Evolutionary conservation across 2,329 filamentous ascomycete genomes (phyloP), one percentile per base, ranked within the genome.

Genomic region (Penicillium sp.): DNA sequence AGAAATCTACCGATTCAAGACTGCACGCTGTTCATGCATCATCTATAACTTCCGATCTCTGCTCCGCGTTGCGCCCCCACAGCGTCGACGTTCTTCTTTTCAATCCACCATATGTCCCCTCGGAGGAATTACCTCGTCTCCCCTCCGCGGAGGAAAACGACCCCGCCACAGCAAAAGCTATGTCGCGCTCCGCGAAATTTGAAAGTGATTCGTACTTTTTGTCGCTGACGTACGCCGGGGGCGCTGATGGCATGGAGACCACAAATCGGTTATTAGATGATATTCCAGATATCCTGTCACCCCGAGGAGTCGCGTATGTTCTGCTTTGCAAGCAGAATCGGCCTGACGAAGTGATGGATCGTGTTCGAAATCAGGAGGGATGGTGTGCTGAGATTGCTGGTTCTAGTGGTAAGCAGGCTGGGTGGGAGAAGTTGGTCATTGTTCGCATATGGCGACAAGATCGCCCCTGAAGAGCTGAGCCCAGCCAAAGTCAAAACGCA

Each of bases 91-190:
- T 99, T 10, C 80, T 99, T 57, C 81, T 99, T 26, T 99, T 97
- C 80, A 99, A 99, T 69, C 94, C 94, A 48, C 94, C 94, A 0
- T 99, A 99, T 69, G 94, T 99, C 13, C 94, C 94, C 2, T 95
- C 92, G 2, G 81, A 86, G 24, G 82, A 85, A 38, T 74, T 95
- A 53, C 92, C 93, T 1, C 69, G 73, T 23, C 72, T 81, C 33
- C 73, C 80, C 6, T 57, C 57, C 1, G 50, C 58, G 6, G 51
- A 54, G 13, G 57, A 62, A 16, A 56, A 62, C 42, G 49, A 63
- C 45, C 49, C 62, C 53, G 46, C 70, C 67, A 63, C 64, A 2
- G 59, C 60, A 24, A 50, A 64, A 45, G 58, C 64, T 10, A 53
- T 60, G 49, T 67, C 62, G 10, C 55, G 67, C 16, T 62, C 58